A percentile compares a stretch with the other conserved stretches of the same genome.
Conservation (phyloP, 2,329 filamentous ascomycete genomes). For the Aspergillus pseudoviridinutans region DNA sequence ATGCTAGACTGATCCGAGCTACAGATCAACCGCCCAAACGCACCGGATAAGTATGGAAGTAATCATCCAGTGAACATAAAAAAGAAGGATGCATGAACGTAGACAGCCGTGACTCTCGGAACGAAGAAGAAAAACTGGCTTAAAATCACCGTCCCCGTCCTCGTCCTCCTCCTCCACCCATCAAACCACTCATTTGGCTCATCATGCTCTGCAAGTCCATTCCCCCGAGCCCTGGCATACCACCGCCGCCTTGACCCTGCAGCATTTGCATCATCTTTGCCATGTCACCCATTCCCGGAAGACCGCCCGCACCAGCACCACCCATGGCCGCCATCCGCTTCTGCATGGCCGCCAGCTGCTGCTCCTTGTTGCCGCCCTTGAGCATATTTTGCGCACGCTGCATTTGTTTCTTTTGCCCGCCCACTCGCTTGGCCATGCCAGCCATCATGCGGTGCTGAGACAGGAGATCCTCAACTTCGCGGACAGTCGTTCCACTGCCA, state of each 20-base stretch:
- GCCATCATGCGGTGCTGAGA: slow-evolving; percentile 99
- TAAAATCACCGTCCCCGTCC: slow-evolving; percentile 27
- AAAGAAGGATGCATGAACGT: not conserved
- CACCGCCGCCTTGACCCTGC: slow-evolving; percentile 68
- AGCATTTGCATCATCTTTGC: slow-evolving; percentile 98
- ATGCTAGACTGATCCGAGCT: slow-evolving; percentile 3
- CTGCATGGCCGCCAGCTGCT: slow-evolving; percentile 96
- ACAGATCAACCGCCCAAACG: slow-evolving; percentile 6
- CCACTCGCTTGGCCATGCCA: slow-evolving; percentile 98
- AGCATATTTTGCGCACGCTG: slow-evolving; percentile 87
- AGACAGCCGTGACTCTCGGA: not conserved
- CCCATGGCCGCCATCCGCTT: slow-evolving; percentile 93
- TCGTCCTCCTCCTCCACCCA: slow-evolving; percentile 30
- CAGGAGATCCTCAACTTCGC: slow-evolving; percentile 92
- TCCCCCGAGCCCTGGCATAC: slow-evolving; percentile 57
- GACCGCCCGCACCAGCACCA: slow-evolving; percentile 57
- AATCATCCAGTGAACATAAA: slow-evolving; percentile 10
- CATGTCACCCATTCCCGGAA: slow-evolving; percentile 70
- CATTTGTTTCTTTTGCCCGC: slow-evolving; percentile 97
- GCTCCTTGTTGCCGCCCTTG: slow-evolving; percentile 84
- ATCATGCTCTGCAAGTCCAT: slow-evolving; percentile 69
- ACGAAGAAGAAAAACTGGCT: slow-evolving; percentile 1
- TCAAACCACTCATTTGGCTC: slow-evolving; percentile 68
- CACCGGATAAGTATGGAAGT: slow-evolving; percentile 12
- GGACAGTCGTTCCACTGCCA: slow-evolving; percentile 84